A percentile compares a stretch with the other conserved stretches of the same genome.
Conservation (phyloP, 2,329 filamentous ascomycete genomes). For the Talaromyces sp. region DNA sequence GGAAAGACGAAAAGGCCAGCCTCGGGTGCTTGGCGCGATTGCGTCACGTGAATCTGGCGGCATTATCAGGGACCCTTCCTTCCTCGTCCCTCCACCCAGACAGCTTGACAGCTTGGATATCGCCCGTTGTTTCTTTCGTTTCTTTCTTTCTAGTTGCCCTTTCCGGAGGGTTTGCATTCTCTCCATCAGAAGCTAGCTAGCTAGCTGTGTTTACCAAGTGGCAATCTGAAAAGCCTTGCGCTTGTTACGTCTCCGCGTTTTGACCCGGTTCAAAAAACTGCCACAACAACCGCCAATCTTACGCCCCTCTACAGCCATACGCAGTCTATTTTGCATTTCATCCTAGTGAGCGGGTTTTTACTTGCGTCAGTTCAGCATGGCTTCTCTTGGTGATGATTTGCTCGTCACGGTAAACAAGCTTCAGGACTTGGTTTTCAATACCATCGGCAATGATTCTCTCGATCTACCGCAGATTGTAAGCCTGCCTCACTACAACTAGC, state of each 20-base stretch:
- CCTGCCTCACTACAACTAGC: constrained; percentile 19
- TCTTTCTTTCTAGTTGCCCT: not conserved
- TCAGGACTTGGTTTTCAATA: constrained; percentile 98
- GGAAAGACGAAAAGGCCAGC: not conserved
- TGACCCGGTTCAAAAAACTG: constrained; percentile 3
- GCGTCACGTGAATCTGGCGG: constrained; percentile 13
- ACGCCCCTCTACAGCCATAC: not conserved
- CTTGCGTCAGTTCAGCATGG: constrained; percentile 60
- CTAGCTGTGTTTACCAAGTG: not conserved
- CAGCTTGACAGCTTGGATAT: not conserved
- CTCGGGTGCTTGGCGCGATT: constrained; percentile 1
- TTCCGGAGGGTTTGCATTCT: not conserved
- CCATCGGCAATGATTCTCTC: constrained; percentile 96
- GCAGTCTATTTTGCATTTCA: not conserved
- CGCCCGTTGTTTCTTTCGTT: not conserved
- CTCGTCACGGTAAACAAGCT: constrained; percentile 95
- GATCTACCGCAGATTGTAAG: constrained; percentile 96
- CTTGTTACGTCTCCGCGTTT: not conserved
- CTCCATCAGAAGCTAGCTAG: not conserved
- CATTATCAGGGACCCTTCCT: not conserved
- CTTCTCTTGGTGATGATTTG: constrained; percentile 91
- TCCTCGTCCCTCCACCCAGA: not conserved
- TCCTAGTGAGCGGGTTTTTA: not conserved
- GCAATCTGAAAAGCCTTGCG: not conserved
- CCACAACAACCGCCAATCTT: not conserved